Percentiles rank a stretch among this genome's conserved stretches.
These are phyloP conservation scores for Gliomastix tumulicola DNA, from an alignment of 2,329 filamentous ascomycete genomes.

Conservation along the genomic window DNA sequence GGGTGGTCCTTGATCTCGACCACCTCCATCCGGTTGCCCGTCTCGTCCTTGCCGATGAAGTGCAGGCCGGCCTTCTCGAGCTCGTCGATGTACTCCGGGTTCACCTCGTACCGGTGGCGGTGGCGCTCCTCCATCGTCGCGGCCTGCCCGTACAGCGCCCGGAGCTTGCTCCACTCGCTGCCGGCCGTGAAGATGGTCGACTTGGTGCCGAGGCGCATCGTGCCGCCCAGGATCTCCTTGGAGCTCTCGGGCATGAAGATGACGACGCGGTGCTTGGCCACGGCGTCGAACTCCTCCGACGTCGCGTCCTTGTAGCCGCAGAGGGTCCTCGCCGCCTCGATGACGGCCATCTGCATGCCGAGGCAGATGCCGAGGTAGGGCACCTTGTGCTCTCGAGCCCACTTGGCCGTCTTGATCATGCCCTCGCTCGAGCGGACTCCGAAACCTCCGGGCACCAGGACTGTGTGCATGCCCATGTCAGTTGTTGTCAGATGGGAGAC, in stretches of 20 bases:
- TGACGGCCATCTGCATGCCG: slow-evolving; percentile 87
- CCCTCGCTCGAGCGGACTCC: slow-evolving; percentile 77
- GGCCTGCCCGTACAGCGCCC: slow-evolving; percentile 61
- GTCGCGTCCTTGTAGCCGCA: slow-evolving; percentile 53
- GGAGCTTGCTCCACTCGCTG: slow-evolving; percentile 72
- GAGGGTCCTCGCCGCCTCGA: slow-evolving; percentile 77
- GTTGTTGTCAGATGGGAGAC: no score
- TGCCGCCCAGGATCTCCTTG: slow-evolving; percentile 64
- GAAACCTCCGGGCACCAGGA: slow-evolving; percentile 67
- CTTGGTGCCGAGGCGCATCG: slow-evolving; percentile 77
- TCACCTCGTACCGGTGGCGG: slow-evolving; percentile 86
- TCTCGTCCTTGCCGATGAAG: slow-evolving; percentile 76
- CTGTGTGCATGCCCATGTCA: no score
- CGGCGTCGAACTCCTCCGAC: slow-evolving; percentile 47
- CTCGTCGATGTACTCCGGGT: slow-evolving; percentile 65
- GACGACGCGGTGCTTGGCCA: slow-evolving; percentile 63
- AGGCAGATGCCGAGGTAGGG: slow-evolving; percentile 89
- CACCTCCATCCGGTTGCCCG: slow-evolving; percentile 74
- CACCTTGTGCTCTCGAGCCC: slow-evolving; percentile 73
- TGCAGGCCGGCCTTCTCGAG: slow-evolving; percentile 63
- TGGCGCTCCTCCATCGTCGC: slow-evolving; percentile 64
- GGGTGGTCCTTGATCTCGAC: slow-evolving; percentile 78
- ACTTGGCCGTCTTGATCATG: slow-evolving; percentile 83
- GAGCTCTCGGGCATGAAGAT: slow-evolving; percentile 85
- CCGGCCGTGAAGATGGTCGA: slow-evolving; percentile 68